Percentiles rank a stretch among this genome's conserved stretches.
These are phyloP conservation scores for Decorospora gaudefroyi DNA, from an alignment of 2,329 filamentous ascomycete genomes.

Conservation along the genomic window DNA sequence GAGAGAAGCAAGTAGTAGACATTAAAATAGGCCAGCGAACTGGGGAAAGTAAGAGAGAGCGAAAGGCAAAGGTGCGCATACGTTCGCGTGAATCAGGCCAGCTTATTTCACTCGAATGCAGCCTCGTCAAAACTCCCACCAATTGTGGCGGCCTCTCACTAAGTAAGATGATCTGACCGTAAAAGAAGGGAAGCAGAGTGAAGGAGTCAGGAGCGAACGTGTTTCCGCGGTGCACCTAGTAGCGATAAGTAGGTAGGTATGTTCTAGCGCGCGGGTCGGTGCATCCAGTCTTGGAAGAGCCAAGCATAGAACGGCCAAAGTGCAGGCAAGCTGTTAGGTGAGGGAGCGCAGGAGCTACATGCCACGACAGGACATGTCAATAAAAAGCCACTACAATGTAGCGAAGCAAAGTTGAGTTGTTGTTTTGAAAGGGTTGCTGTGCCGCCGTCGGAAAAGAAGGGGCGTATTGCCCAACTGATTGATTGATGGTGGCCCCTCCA, in stretches of 20 bases:
- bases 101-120: slow-evolving; percentile 12
- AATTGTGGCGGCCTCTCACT: slow-evolving; percentile 1
- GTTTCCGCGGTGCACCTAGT: slow-evolving; percentile 1
- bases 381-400: slow-evolving; percentile 6
- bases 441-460: slow-evolving; percentile 7
- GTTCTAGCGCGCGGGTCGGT: slow-evolving; percentile 10
- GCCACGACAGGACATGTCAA: slow-evolving; percentile 11
- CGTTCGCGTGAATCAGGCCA: slow-evolving; percentile 6
- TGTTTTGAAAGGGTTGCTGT: slow-evolving; percentile 4
- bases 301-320: slow-evolving; percentile 17
- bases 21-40: slow-evolving; percentile 8
- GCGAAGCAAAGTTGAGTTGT: slow-evolving; percentile 4
- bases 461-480: slow-evolving; percentile 18
- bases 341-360: slow-evolving; percentile 14
- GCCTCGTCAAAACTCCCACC: slow-evolving; percentile 19
- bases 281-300: slow-evolving; percentile 9
- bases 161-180: not conserved
- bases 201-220: not conserved
- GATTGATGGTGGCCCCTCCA: slow-evolving; percentile 4
- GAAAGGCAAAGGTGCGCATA: slow-evolving; percentile 7
- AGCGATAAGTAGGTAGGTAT: slow-evolving; percentile 8
- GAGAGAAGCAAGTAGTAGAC: slow-evolving; percentile 2
- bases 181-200: not conserved
- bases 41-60: slow-evolving; percentile 8
- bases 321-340: slow-evolving; percentile 8